Conservation (phyloP, 495 filamentous ascomycete genomes). For the Neurospora sp. region DNA sequence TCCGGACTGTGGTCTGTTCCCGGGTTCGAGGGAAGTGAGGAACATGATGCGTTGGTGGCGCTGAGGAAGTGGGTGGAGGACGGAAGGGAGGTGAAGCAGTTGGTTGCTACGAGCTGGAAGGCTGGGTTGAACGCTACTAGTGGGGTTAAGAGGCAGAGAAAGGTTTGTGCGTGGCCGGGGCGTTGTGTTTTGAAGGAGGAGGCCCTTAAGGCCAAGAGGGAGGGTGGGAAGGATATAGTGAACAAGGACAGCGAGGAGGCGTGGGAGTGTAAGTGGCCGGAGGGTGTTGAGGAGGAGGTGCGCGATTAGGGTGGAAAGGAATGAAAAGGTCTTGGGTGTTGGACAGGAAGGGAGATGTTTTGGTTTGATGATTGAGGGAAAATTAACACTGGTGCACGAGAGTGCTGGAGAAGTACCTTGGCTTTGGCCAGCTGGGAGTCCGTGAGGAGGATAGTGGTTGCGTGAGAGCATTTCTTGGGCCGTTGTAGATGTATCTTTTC, state of each 20-base stretch:
- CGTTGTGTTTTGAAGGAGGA: slow-evolving; percentile 12
- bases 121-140: slow-evolving; percentile 17
- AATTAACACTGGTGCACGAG: not conserved
- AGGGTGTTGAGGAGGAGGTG: not conserved
- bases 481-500: not conserved
- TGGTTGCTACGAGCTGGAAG: slow-evolving; percentile 38
- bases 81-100: slow-evolving; percentile 24
- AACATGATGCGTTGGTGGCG: slow-evolving; percentile 39
- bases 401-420: not conserved
- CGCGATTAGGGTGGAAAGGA: not conserved
- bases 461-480: not conserved
- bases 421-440: not conserved
- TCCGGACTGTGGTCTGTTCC: slow-evolving; percentile 19
- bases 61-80: slow-evolving; percentile 46
- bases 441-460: not conserved
- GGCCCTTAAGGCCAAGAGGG: not conserved
- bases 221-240: not conserved
- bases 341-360: not conserved
- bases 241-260: not conserved
- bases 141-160: slow-evolving; percentile 33
- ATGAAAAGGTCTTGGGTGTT: not conserved
- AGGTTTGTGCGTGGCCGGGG: slow-evolving; percentile 36
- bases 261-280: not conserved
- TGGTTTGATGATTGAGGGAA: not conserved
- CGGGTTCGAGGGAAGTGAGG: slow-evolving; percentile 28